Base-by-base conservation (phyloP, 1,139 yeast genomes). In the Hyphopichia khmerensis region DNA sequence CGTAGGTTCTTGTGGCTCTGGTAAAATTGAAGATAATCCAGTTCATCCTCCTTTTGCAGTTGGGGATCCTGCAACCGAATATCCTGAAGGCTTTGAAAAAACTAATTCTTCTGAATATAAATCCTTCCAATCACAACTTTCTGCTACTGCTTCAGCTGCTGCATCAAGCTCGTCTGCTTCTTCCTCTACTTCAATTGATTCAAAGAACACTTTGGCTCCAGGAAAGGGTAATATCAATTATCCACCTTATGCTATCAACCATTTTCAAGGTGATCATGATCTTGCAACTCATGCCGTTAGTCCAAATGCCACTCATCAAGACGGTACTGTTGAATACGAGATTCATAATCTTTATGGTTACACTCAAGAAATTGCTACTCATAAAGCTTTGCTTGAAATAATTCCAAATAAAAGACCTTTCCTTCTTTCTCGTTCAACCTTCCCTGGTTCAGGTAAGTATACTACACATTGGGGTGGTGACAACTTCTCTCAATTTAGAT, bases 181-280 rank as follows among this genome's bases (percentile, higher is more conserved):
- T 11, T 42, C 57, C 3, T 46, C 59, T 4, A 26, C 46, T n/a
- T 43, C 49, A 9, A 43, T 50, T 31, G 55, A 57, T 37, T 44
- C 57, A 9, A 42, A 31, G 44, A 58, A 60, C 37, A 51, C 56
- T 32, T 45, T 52, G 38, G 49, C 50, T 15, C 55, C 56, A 36
- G 60, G 59, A 14, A 58, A 59, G 43, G 67, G 67, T 13, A 61
- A 64, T 43, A 48, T 65, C 47, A 55, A 61, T 44, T 59, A 60
- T 45, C 70, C 70, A 16, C 69, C 69, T 14, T 65, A 65, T 41
- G 60, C 58, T 16, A 55, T 57, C 38, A 55, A 57, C 44, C 44
- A 57, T 41, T 43, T 40, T 15, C 64, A 61, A 47, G 61, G 59
- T 17, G 53, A 54, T 38, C 55, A 52, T 36, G 67, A 63, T 41